Conservation (phyloP, 2,329 filamentous ascomycete species). For the Colletotrichum lentis region DNA sequence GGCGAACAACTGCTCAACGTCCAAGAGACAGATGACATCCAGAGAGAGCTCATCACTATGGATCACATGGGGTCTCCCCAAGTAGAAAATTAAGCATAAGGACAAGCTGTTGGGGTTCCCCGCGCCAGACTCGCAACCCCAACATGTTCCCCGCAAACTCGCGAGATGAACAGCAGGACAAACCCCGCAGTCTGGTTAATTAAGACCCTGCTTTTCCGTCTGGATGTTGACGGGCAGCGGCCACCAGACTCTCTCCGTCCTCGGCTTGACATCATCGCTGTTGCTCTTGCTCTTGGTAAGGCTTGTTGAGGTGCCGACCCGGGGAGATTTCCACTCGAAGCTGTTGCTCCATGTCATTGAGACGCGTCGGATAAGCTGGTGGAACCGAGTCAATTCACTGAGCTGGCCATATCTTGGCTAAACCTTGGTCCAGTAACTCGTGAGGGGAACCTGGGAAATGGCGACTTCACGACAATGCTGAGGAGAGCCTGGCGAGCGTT, state of each 20-base stretch:
- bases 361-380: conserved; percentile 22
- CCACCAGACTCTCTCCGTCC: not conserved
- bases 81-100: conserved; percentile 21
- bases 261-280: conserved; percentile 6
- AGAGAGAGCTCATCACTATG: not conserved
- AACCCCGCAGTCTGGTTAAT: conserved; percentile 13
- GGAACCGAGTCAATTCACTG: not conserved
- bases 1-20: not conserved
- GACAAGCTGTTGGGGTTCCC: conserved; percentile 13
- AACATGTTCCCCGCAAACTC: conserved; percentile 25
- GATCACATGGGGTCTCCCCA: not conserved
- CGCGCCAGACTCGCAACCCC: conserved; percentile 1
- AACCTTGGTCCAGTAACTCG: conserved; percentile 1
- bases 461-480: conserved; percentile 14
- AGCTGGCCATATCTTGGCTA: conserved; percentile 12
- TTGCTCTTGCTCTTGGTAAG: not conserved
- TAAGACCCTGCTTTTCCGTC: conserved; percentile 33
- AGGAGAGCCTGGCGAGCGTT: not conserved
- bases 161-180: not conserved
- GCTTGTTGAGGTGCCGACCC: not conserved
- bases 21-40: not conserved
- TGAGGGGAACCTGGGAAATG: conserved; percentile 31
- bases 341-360: not conserved
- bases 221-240: not conserved
- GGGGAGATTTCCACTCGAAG: not conserved